Conservation (phyloP, 371 early-diverging fungal species). For the Mucor plumbeus region DNA sequence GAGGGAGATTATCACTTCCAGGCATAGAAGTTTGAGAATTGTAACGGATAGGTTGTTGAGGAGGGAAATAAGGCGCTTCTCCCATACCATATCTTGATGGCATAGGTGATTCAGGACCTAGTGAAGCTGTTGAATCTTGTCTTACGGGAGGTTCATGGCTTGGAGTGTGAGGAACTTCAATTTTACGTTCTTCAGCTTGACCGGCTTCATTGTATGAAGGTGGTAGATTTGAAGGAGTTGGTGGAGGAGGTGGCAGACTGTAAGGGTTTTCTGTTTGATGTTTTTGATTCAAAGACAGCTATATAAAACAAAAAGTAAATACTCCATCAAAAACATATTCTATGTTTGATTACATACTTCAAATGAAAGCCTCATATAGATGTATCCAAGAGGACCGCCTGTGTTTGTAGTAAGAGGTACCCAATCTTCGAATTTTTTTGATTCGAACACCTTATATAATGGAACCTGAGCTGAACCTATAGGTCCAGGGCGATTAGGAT, state of each 20-base stretch:
- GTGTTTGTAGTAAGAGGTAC: conserved; percentile 27
- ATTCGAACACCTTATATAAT: conserved; percentile 25
- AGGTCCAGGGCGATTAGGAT: conserved; percentile 36
- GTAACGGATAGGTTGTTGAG: conserved; percentile 14
- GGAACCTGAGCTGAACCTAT: conserved; percentile 37
- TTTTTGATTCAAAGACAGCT: neutral
- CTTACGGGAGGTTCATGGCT: conserved; percentile 8
- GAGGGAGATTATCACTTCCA: neutral
- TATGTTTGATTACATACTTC: conserved; percentile 17
- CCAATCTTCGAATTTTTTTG: conserved; percentile 40
- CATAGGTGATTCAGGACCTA: conserved; percentile 35
- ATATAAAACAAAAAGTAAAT: neutral
- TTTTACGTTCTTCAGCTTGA: conserved; percentile 21
- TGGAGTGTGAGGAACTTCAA: neutral
- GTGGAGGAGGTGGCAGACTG: neutral
- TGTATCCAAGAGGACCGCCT: conserved; percentile 32
- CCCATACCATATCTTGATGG: conserved; percentile 36
- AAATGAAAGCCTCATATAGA: conserved; percentile 26
- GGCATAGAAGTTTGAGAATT: conserved; percentile 12
- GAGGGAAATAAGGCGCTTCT: conserved; percentile 29
- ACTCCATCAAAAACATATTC: neutral
- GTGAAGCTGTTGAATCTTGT: conserved; percentile 20
- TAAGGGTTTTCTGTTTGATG: neutral
- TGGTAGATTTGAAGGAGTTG: neutral
- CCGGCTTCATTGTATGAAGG: conserved; percentile 24